Evolutionary conservation across 768 basidiomycete species (phyloP), one percentile per base, ranked within the genome.

Genomic region (Lentinula aciculospora): DNA sequence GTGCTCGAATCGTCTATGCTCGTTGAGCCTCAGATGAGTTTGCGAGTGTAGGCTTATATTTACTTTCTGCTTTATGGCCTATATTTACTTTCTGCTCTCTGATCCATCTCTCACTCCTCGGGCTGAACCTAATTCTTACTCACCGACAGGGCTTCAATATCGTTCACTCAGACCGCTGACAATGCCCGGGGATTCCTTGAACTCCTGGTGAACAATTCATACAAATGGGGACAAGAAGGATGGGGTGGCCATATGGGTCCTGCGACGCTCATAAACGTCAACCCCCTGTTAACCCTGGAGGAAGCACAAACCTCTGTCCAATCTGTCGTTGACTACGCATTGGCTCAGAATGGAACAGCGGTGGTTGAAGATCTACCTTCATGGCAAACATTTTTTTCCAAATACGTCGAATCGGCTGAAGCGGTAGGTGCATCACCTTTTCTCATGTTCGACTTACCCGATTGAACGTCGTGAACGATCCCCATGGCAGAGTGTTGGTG

Each of bases 171-270:
- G 3, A 68, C 63, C 2, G 31, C 59, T n/a, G 40, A 58, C 2
- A 66, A 66, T 51, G 39, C 64, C 6, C 62, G 48, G 2, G 60
- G 59, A 1, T 75, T 69, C 64, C 64, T 68, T 51, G 45, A 57
- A 27, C 55, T 73, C 10, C 40, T 69, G 5, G 67, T 72, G 2
- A 65, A 75, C 56, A 64, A 67, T 25, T 63, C 70, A 3, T 57
- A 62, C 42, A 59, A 61, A 44, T 74, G 72, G 71, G 70, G 66
- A 3, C 56, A 61, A 13, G 65, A 73, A 29, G 72, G 72, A 8
- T 75, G 73, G 73, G 73, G 73, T 19, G 72, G 72, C 0, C 70
- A 73, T 59, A 68, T 72, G 29, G 36, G 51, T 23, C 63, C 64
- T 28, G 62, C 60, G 1, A 58, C 54, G 4, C 32, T 72, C 17